These are phyloP conservation scores for Neurospora pannonica DNA, from an alignment of 495 filamentous ascomycete species.

Conservation along the genomic window DNA sequence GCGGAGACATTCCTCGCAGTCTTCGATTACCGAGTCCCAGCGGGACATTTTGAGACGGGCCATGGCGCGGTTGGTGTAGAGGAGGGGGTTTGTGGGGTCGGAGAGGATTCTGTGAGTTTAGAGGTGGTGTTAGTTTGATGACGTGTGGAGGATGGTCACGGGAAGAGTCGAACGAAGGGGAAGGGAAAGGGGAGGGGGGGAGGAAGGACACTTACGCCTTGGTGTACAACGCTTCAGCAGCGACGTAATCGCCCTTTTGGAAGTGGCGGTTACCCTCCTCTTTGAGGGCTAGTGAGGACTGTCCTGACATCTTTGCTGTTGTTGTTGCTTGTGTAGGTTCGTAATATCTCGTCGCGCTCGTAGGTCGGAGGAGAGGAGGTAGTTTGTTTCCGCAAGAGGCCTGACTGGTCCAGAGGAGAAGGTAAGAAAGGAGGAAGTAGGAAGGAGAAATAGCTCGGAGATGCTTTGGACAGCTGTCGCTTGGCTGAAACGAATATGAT, in stretches of 20 bases:
- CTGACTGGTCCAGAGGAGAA: neutral
- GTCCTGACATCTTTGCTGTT: neutral
- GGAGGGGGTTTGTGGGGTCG: constrained; percentile 50
- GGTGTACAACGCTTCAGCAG: constrained; percentile 71
- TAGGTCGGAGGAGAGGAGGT: neutral
- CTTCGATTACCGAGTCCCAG: constrained; percentile 69
- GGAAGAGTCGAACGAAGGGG: neutral
- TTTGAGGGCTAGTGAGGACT: constrained; percentile 27
- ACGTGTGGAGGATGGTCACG: no score
- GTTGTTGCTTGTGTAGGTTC: neutral
- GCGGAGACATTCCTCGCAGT: constrained; percentile 65
- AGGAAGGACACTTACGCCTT: constrained; percentile 59
- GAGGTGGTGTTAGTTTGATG: neutral
- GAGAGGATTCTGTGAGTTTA: constrained; percentile 38
- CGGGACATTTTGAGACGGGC: constrained; percentile 62
- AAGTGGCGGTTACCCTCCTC: constrained; percentile 57
- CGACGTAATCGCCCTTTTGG: constrained; percentile 57
- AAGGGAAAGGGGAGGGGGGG: neutral
- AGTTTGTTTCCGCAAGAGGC: neutral
- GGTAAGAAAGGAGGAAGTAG: neutral
- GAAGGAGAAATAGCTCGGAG: neutral
- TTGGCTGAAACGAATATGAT: neutral
- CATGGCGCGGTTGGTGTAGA: constrained; percentile 87
- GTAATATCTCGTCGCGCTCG: neutral
- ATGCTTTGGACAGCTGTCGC: neutral